Conservation (phyloP, 208 protist genomes). For the Acanthamoeba pearcei region DNA sequence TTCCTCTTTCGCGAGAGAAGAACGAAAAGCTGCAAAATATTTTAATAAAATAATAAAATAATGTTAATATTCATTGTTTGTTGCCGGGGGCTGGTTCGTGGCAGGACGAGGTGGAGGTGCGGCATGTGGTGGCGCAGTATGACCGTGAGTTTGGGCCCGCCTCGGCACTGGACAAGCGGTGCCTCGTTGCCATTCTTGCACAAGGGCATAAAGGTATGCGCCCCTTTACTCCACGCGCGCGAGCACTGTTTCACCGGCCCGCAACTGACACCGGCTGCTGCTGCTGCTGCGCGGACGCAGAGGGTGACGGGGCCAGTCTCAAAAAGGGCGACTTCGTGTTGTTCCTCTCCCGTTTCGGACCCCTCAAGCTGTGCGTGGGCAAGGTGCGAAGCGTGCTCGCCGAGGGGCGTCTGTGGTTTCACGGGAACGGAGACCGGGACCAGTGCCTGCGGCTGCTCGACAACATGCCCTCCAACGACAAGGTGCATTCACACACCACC, state of each 20-base stretch:
- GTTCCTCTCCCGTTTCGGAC: slow-evolving; percentile 41
- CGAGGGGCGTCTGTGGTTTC: slow-evolving; percentile 45
- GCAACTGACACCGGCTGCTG: neutral
- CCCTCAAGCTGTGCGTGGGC: slow-evolving; percentile 2
- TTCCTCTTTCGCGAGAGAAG: neutral
- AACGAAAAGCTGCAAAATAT: too few relatives aligned
- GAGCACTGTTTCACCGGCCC: neutral
- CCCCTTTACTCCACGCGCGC: neutral
- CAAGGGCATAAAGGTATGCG: neutral
- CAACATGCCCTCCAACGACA: slow-evolving; percentile 42
- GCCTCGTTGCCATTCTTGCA: slow-evolving; percentile 5
- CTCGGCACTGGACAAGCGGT: neutral
- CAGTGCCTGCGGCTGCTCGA: slow-evolving; percentile 1
- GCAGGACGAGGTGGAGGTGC: slow-evolving; percentile 16
- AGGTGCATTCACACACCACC: neutral
- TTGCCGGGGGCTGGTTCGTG: neutral
- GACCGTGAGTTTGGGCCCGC: neutral
- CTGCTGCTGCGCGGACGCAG: neutral
- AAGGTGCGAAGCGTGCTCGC: slow-evolving; percentile 42
- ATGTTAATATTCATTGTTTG: neutral
- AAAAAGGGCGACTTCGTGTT: neutral
- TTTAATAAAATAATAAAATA: too few relatives aligned
- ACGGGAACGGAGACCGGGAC: slow-evolving; percentile 46
- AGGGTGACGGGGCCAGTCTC: neutral
- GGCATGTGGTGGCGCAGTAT: slow-evolving; percentile 8